phyloP scores from a whole-genome alignment of 163 green algal genomes.

The Prototheca cutis region DNA sequence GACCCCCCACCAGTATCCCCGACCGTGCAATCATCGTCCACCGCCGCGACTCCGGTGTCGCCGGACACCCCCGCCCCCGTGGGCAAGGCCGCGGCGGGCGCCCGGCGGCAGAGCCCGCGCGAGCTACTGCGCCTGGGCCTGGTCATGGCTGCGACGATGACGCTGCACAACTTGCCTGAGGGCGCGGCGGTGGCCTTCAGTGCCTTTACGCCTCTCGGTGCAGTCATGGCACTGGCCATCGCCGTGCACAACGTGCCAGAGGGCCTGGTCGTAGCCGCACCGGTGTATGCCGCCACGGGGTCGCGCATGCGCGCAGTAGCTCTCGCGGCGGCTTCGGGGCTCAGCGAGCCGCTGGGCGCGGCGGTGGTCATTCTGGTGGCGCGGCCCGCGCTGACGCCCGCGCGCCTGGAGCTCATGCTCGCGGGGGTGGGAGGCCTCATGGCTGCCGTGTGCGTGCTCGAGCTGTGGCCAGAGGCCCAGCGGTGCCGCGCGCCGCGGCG shows the following conservation, averaged over 20 bases:
- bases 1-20: too few relatives aligned
- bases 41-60: not conserved
- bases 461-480: conserved; percentile 78
- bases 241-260: conserved; percentile 81
- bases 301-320: conserved; percentile 59
- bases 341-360: conserved; percentile 75
- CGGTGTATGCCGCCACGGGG: conserved; percentile 76
- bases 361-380: conserved; percentile 61
- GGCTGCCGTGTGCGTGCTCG: conserved; percentile 69
- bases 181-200: conserved; percentile 80
- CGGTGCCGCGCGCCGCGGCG: conserved; percentile 57
- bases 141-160: conserved; percentile 82
- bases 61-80: not conserved
- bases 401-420: conserved; percentile 59
- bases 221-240: conserved; percentile 68
- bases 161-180: conserved; percentile 82
- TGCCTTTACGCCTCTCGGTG: conserved; percentile 66
- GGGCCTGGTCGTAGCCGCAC: conserved; percentile 74
- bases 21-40: too few relatives aligned
- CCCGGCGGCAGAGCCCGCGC: conserved; percentile 1
- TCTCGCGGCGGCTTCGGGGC: conserved; percentile 55
- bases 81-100: not conserved
- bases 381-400: conserved; percentile 52
- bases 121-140: conserved; percentile 66
- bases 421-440: conserved; percentile 79